Evolutionary conservation across 192 early-diverging fungal species (phyloP), one percentile per base, ranked within the genome.

Genomic region (Entomortierella beljakovae): DNA sequence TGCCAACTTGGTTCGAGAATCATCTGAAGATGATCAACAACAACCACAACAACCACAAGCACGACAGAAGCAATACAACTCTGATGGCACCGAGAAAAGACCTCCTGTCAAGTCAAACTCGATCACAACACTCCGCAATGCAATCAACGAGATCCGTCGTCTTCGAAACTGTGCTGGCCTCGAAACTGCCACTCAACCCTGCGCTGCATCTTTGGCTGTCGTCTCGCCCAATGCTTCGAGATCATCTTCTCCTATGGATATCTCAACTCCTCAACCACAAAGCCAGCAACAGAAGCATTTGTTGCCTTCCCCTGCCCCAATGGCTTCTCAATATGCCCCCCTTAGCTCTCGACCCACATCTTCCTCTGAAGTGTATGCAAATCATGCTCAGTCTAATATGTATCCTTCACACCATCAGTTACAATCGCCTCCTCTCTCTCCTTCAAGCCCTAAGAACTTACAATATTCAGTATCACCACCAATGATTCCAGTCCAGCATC

Each of bases 41-140:
- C 53, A 51, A 32, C 64, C 62, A 18, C 50, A 69, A 28, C 72
- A 75, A 34, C 52, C 61, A 42, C 64, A 67, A 25, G 32, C 6
- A 1, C 62, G 60, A n/a, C 63, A 66, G 35, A 57, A 59, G 10
- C 63, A 66, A 49, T 31, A 60, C 35, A 66, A 55, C 23, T 20
- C 60, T n/a, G 75, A 79, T 34, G 66, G 66, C 16, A 35, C 61
- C 7, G 75, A 79, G 22, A 69, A 70, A 61, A 79, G 61, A 26
- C 67, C 75, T 23, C 66, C 61, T 11, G 75, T 79, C 75, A 79
- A 79, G 59, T 79, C 75, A 34, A 79, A 79, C 57, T 79, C 75
- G 50, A 79, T 79, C 62, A 79, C 75, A 2, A 79, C 75, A 20
- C 67, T 79, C 23, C 67, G 75, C 53, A 79, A 65, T 50, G 75